phyloP scores from a whole-genome alignment of 140 eudicot species.

The Senecio squalidus region DNA sequence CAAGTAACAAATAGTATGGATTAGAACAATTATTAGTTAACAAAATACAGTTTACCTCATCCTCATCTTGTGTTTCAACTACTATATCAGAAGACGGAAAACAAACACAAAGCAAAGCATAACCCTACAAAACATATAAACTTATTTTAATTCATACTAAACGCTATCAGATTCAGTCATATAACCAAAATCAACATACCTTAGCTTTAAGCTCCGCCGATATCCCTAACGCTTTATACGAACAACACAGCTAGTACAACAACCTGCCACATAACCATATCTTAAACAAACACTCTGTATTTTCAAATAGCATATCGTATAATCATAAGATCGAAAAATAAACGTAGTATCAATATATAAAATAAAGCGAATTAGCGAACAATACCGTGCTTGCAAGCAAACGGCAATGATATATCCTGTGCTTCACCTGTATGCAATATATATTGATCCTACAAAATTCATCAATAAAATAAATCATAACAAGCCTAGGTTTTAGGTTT shows the following conservation, averaged over 20 bases:
- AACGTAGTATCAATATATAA: constrained; percentile 5
- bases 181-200: constrained; percentile 34
- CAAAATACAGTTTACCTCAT: constrained; percentile 65
- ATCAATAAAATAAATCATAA: neutral
- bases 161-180: neutral
- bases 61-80: constrained; percentile 99
- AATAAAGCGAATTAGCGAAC: constrained; percentile 23
- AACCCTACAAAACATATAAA: constrained; percentile 49
- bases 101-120: constrained; percentile 98
- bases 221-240: constrained; percentile 95
- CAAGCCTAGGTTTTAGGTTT: neutral
- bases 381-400: constrained; percentile 99
- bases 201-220: constrained; percentile 86
- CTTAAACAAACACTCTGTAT: too few species aligned
- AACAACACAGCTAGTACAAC: constrained; percentile 98
- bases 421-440: constrained; percentile 89
- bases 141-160: neutral
- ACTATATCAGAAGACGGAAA: constrained; percentile 86
- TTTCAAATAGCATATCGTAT: too few species aligned
- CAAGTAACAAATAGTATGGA: too few species aligned
- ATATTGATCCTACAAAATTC: constrained; percentile 92
- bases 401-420: constrained; percentile 76
- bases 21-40: neutral
- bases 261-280: constrained; percentile 48
- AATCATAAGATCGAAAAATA: neutral